A percentile compares a stretch with the other conserved stretches of the same genome.
Evolutionary conservation across 495 filamentous ascomycete genomes (phyloP).

Genomic region (Xylaria venustula): DNA sequence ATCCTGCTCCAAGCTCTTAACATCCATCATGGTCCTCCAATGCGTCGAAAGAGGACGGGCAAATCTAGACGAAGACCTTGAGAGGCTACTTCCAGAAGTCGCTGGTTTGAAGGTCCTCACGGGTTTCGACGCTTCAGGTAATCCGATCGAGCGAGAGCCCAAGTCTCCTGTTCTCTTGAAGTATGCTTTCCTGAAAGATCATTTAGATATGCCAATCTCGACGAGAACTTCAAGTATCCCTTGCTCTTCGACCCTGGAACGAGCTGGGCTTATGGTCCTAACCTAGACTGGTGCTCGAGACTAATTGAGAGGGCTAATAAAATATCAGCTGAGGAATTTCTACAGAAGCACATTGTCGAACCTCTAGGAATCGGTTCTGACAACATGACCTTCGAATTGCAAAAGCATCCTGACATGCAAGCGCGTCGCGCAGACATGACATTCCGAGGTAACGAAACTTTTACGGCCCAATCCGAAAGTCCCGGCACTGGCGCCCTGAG

Average conservation of each 20-base stretch:
- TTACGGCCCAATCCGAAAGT: background rate
- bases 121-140: conserved; percentile 31
- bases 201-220: conserved; percentile 4
- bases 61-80: conserved; percentile 36
- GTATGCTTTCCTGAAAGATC: conserved; percentile 21
- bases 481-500: background rate
- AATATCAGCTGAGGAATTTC: background rate
- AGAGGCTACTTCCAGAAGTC: conserved; percentile 39
- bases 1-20: conserved; percentile 58
- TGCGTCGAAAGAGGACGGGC: conserved; percentile 47
- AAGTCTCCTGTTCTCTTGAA: conserved; percentile 17
- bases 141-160: conserved; percentile 32
- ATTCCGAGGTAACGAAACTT: conserved; percentile 4
- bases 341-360: conserved; percentile 5
- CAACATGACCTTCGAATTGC: conserved; percentile 22
- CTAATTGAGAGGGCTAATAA: conserved; percentile 40
- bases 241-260: conserved; percentile 48
- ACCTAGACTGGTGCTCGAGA: conserved; percentile 49
- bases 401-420: conserved; percentile 9
- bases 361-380: conserved; percentile 11
- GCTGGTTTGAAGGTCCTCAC: conserved; percentile 36
- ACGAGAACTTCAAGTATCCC: conserved; percentile 34
- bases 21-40: conserved; percentile 44
- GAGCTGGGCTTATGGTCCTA: conserved; percentile 46
- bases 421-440: conserved; percentile 19